A percentile compares a stretch with the other conserved stretches of the same genome.
phyloP scores from a whole-genome alignment of 495 filamentous ascomycete species.

The Cudoniella acicularis region DNA sequence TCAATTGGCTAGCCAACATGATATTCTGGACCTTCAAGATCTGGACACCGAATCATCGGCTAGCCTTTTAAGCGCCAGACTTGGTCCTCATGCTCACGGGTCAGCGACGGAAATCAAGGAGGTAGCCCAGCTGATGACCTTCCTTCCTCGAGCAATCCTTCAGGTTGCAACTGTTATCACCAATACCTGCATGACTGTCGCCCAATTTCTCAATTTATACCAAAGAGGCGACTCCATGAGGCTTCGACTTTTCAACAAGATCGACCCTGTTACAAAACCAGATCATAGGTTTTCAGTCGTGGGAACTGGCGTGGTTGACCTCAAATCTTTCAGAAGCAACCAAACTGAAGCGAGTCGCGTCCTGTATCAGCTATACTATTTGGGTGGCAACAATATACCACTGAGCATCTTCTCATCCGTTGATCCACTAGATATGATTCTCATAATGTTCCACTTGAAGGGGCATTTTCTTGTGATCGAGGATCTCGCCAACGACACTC shows the following conservation, averaged over 20 bases:
- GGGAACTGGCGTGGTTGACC: slow-evolving; percentile 6
- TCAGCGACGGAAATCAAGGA: slow-evolving; percentile 4
- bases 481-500: neutral
- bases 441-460: slow-evolving; percentile 5
- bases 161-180: slow-evolving; percentile 1
- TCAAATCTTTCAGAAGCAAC: neutral
- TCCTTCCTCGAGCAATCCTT: slow-evolving; percentile 6
- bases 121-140: neutral
- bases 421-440: slow-evolving; percentile 12
- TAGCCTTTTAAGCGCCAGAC: neutral
- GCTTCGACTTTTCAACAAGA: slow-evolving; percentile 7
- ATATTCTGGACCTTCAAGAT: neutral
- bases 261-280: neutral
- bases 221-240: neutral
- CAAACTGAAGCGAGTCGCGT: neutral
- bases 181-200: slow-evolving; percentile 4
- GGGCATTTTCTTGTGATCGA: slow-evolving; percentile 8
- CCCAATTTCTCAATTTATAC: slow-evolving; percentile 10
- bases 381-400: slow-evolving; percentile 9
- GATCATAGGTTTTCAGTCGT: slow-evolving; percentile 6
- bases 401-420: neutral
- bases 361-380: slow-evolving; percentile 7
- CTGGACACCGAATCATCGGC: slow-evolving; percentile 3
- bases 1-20: neutral
- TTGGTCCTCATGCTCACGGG: neutral